Evolutionary conservation across 2,329 filamentous ascomycete genomes (phyloP).

Genomic region (Atkinsonella hypoxylon): DNA sequence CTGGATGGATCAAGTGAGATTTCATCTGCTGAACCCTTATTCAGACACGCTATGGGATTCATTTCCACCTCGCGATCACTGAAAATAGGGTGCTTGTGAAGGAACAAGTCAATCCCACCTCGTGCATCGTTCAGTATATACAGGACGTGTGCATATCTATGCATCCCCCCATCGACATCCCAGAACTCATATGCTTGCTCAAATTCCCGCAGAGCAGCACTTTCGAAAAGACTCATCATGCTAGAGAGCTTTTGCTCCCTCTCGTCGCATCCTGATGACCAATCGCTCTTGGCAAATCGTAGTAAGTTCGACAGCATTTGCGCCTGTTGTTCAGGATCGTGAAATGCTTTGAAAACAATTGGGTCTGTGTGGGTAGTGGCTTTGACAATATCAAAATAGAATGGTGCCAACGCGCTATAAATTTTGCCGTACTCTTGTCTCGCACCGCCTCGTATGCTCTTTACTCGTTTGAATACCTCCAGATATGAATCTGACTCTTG

Average conservation of each 20-base stretch:
- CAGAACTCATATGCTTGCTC: constrained; percentile 81
- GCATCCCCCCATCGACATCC: constrained; percentile 84
- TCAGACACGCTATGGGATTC: constrained; percentile 71
- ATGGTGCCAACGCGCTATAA: constrained; percentile 77
- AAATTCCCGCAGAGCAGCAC: constrained; percentile 81
- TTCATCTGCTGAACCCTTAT: constrained; percentile 49
- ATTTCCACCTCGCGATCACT: constrained; percentile 53
- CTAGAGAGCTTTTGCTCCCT: constrained; percentile 60
- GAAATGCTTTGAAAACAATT: constrained; percentile 74
- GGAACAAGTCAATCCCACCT: constrained; percentile 70
- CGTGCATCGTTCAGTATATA: constrained; percentile 69
- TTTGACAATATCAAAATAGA: constrained; percentile 71
- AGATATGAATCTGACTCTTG: constrained; percentile 54
- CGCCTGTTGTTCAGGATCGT: constrained; percentile 81
- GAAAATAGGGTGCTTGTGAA: constrained; percentile 80
- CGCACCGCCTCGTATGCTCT: constrained; percentile 73
- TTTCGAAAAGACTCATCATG: constrained; percentile 79
- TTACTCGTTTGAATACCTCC: constrained; percentile 55
- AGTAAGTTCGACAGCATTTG: constrained; percentile 75
- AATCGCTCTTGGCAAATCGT: constrained; percentile 70
- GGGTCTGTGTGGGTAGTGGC: constrained; percentile 68
- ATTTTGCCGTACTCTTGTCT: constrained; percentile 84
- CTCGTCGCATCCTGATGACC: constrained; percentile 58
- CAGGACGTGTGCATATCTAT: constrained; percentile 76
- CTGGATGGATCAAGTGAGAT: constrained; percentile 72